phyloP scores from a whole-genome alignment of 495 filamentous ascomycete species.

The Lasiosphaeria ovina region DNA sequence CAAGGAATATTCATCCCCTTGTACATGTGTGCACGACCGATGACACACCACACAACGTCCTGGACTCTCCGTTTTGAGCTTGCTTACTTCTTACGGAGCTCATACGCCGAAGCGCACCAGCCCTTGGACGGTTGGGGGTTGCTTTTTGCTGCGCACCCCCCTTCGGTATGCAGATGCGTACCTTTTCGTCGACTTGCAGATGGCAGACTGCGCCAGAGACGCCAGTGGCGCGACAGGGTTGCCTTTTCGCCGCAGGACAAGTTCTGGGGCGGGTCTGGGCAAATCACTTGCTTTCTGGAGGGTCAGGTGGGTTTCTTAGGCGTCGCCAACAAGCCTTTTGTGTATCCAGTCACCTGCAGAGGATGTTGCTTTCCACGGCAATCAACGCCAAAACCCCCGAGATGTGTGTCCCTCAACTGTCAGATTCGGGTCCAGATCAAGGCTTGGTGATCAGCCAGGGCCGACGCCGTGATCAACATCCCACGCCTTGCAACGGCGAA shows the following conservation, averaged over 20 bases:
- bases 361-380: constrained; percentile 1
- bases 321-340: background rate
- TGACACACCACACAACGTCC: background rate
- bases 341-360: background rate
- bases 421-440: background rate
- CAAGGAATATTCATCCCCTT: no score
- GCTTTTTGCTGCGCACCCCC: background rate
- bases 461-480: background rate
- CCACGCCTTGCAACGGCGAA: constrained; percentile 8
- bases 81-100: no score
- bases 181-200: constrained; percentile 31
- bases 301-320: constrained; percentile 22
- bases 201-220: constrained; percentile 19
- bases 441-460: constrained; percentile 6
- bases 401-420: background rate
- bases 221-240: constrained; percentile 22
- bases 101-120: no score
- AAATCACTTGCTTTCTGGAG: constrained; percentile 15
- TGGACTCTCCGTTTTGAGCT: no score
- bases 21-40: no score
- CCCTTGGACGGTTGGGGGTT: background rate
- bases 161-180: constrained; percentile 11
- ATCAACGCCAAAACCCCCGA: background rate
- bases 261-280: constrained; percentile 8
- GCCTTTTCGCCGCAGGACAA: constrained; percentile 13